Evolutionary conservation across 139 green algal genomes (phyloP).

Genomic region (Coccomyxa sp.): DNA sequence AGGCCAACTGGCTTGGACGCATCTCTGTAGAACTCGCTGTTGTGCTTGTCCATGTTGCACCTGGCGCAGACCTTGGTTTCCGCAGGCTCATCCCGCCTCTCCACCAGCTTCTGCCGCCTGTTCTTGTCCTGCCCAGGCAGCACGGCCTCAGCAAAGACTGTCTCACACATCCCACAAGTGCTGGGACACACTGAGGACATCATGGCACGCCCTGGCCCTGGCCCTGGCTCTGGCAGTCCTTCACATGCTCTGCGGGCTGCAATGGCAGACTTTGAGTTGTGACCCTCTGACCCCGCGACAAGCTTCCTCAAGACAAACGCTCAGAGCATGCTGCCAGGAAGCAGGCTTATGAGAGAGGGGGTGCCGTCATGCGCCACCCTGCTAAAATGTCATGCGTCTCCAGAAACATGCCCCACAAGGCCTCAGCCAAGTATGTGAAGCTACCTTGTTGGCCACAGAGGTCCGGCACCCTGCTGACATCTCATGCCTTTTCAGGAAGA

Average conservation of each 20-base stretch:
- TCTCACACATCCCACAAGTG: neutral
- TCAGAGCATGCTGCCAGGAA: too few relatives aligned
- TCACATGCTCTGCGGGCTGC: neutral
- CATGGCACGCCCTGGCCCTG: neutral
- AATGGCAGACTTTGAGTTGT: neutral
- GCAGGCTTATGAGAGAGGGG: too few relatives aligned
- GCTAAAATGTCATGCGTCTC: too few relatives aligned
- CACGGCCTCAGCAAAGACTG: neutral
- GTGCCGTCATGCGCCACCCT: too few relatives aligned
- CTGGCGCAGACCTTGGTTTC: neutral
- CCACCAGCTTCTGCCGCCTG: neutral
- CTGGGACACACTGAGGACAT: neutral
- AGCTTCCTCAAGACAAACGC: too few relatives aligned
- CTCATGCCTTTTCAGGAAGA: too few relatives aligned
- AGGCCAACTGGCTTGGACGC: neutral
- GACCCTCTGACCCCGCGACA: neutral
- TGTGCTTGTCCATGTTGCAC: neutral
- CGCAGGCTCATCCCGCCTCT: neutral
- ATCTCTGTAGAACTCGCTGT: neutral
- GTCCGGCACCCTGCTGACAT: too few relatives aligned
- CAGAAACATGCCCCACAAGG: too few relatives aligned
- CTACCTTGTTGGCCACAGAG: too few relatives aligned
- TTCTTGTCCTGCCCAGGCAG: neutral
- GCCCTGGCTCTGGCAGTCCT: neutral
- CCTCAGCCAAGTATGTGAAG: too few relatives aligned